Evolutionary conservation across 1,284 basidiomycete species (phyloP).

Genomic region (Austropuccinia psidii): DNA sequence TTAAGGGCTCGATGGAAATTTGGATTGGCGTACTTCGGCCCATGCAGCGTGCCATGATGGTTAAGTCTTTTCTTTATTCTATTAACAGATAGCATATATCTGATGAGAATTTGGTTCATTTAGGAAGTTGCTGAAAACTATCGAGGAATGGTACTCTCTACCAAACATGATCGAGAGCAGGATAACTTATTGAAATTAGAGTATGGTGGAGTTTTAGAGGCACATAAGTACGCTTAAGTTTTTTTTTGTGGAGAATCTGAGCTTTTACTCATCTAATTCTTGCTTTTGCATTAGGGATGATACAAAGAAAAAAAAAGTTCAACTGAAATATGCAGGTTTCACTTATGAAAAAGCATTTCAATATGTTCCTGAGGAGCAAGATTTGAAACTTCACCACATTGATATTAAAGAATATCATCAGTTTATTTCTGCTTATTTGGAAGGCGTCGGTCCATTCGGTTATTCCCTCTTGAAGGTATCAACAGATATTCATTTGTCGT

Average conservation of each 20-base stretch:
- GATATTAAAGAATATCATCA: not conserved
- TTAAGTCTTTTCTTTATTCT: not conserved
- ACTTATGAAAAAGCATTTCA: not conserved
- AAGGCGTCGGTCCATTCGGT: not conserved
- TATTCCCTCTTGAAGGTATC: not conserved
- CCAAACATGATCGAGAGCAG: too few species aligned
- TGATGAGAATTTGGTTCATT: too few species aligned
- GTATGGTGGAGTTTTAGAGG: too few species aligned
- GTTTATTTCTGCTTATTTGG: not conserved
- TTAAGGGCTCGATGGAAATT: not conserved
- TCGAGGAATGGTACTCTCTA: too few species aligned
- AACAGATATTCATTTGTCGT: not conserved
- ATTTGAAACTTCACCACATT: not conserved
- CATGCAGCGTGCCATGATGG: not conserved
- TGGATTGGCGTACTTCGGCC: slow-evolving; percentile 15
- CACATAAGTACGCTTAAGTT: too few species aligned
- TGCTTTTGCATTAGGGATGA: too few species aligned
- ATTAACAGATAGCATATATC: not conserved
- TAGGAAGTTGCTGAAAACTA: too few species aligned
- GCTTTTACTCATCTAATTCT: too few species aligned
- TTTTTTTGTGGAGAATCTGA: too few species aligned
- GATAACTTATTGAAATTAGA: too few species aligned
- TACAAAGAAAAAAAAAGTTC: too few species aligned
- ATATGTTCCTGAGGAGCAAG: not conserved
- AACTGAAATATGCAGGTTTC: not conserved